Base-by-base conservation (phyloP, 495 filamentous ascomycete species). In the Penicillium riverlandense region DNA sequence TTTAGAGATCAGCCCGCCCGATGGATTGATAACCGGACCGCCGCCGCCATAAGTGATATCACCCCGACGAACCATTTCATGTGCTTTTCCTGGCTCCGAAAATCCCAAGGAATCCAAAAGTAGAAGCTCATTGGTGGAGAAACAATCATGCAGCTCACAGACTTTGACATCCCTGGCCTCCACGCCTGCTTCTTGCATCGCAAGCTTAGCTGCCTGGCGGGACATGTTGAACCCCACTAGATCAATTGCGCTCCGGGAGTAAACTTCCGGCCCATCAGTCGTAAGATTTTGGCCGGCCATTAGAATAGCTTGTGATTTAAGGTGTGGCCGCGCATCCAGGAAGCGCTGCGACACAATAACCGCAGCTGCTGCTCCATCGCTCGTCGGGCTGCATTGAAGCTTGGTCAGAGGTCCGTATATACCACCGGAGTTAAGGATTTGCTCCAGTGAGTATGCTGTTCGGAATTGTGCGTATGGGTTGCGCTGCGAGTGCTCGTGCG, bases 391-490 rank as follows among this genome's bases (percentile, higher is more conserved):
- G 73, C 80, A 84, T 61, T 83, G 79, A 13, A 85, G 71, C 62
- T 84, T 84, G 35, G 80, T 85, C 65, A 96, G 71, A 70, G 92
- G 62, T 75, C 81, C 70, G 78, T 94, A 66, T 65, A 98, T 83
- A 76, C 79, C 85, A 33, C 86, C 78, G 0, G 85, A 65, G 35
- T 85, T 74, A 59, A 89, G 59, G 54, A 98, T 76, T 67, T 97
- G 84, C 37, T 95, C 87, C 30, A 86, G 77, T 1, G 85, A 86
- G 69, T 98, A 96, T 50, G 89, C 85, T 52, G 91, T 82, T 47
- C 84, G 84, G 73, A 98, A 98, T 65, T 98, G 92, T 5, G 88
- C 90, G 72, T 98, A 98, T 2, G 92, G 92, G 74, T 98, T 98
- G 49, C 84, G 78, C 58, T 82, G 81, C 4, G 83, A 89, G 72